Evolutionary conservation across 2,329 filamentous ascomycete species (phyloP).

Genomic region (Sodiomyces alkalinus): DNA sequence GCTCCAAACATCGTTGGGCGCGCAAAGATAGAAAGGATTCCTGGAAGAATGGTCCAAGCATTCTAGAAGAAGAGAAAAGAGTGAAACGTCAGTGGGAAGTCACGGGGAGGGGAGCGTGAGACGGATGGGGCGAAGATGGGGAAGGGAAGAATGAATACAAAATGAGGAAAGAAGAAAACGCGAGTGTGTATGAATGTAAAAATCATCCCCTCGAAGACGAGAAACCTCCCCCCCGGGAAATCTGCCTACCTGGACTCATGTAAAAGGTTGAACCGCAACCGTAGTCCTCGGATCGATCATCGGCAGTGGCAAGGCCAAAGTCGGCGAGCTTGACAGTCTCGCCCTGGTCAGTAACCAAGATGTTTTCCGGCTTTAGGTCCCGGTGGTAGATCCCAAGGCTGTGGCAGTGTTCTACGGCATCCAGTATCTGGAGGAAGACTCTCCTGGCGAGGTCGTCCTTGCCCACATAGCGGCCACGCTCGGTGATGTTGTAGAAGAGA

Average conservation of each 20-base stretch:
- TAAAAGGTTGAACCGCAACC: conserved; percentile 98
- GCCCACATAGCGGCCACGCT: conserved; percentile 81
- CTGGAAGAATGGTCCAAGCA: conserved; percentile 66
- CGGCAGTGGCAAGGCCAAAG: conserved; percentile 85
- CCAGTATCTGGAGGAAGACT: conserved; percentile 87
- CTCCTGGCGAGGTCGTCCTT: conserved; percentile 78
- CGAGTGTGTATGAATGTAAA: too few species aligned
- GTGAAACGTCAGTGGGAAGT: conserved; percentile 15
- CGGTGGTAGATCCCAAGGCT: conserved; percentile 87
- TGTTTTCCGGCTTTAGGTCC: conserved; percentile 96
- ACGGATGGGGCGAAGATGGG: too few species aligned
- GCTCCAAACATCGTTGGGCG: conserved; percentile 94
- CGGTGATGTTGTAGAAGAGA: conserved; percentile 93
- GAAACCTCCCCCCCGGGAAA: conserved; percentile 10
- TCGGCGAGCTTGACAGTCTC: conserved; percentile 90
- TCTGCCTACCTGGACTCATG: conserved; percentile 84
- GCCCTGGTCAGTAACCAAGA: conserved; percentile 78
- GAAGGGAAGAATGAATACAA: conserved; percentile 4
- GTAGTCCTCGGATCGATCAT: conserved; percentile 77
- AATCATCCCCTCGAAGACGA: too few species aligned
- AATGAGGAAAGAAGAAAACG: conserved; percentile 9
- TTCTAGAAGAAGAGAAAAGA: conserved; percentile 41
- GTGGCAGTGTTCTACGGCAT: conserved; percentile 94
- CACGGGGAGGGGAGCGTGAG: conserved; percentile 5
- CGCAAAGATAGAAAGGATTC: conserved; percentile 73